Base-by-base conservation (phyloP, 108 stramenopile genomes). In the Tribonema minus region DNA sequence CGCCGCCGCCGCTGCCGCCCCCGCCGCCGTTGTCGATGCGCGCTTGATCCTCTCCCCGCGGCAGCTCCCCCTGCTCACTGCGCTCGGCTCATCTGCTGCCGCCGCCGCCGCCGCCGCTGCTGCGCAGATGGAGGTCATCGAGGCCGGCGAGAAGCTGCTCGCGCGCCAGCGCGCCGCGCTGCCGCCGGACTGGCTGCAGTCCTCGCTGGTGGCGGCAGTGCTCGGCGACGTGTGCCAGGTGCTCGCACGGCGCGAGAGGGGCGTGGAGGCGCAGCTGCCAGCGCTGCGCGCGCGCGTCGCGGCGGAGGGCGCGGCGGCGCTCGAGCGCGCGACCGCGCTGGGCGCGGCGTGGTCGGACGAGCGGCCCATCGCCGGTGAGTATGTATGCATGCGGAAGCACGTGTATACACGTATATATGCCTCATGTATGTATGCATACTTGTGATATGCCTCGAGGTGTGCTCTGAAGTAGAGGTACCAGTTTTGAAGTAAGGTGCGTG, bases 241-340 rank as follows among this genome's bases (percentile, higher is more conserved):
- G 0, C 82, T 98, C 32, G 89, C 85, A 0, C 90, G 93, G 23
- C 65, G 92, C 25, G 90, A 63, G 9, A 89, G 86, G 12, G 84
- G 91, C 27, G 95, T 98, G 94, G 91, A 94, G 36, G 91, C 92
- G 38, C 94, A 93, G 69, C 81, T 95, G 92, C 97, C 62, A 54
- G 65, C 94, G 28, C 86, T 98, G 23, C 95, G 95, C 71, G 88
- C 93, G 33, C 92, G 95, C 25, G 92, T 98, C 34, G 61, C 87
- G 4, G 86, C 39, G 91, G 88, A n/a, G 70, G 90, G 36, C 90
- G 92, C 63, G 84, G 91, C 30, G 72, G 88, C 25, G 83, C 71
- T 67, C 70, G 40, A 33, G 61, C 9, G 69, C 46, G 46, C 46
- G 9, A 54, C 46, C 46, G 46, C 46, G 9, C 15, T 20, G 20